phyloP scores from a whole-genome alignment of 140 eudicot genomes.

The Cichorium intybus region DNA sequence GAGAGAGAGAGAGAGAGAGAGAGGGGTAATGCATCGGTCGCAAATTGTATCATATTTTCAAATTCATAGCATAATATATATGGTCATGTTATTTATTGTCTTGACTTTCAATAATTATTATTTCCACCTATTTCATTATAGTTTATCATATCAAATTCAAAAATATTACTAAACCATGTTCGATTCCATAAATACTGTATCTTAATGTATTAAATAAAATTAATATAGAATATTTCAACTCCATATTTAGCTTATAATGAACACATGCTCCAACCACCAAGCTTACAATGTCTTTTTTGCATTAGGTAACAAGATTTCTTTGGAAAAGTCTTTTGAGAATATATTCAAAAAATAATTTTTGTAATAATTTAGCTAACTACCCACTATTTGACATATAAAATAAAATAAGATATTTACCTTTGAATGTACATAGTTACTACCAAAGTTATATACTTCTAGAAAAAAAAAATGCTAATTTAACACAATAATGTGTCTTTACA shows the following conservation, averaged over 20 bases:
- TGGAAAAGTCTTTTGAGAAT: not conserved
- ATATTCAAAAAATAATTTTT: no score
- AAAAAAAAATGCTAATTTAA: no score
- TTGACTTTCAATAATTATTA: conserved; percentile 10
- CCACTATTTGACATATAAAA: no score
- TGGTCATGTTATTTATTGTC: conserved; percentile 23
- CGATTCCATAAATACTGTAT: not conserved
- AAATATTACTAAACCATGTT: not conserved
- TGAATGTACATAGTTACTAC: no score
- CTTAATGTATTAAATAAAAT: not conserved
- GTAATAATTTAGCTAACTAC: not conserved
- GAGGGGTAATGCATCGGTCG: not conserved
- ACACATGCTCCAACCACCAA: not conserved
- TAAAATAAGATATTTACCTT: no score
- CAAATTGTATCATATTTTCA: conserved; percentile 7
- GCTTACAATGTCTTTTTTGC: not conserved
- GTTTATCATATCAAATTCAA: not conserved
- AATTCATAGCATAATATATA: not conserved
- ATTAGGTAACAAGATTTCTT: no score
- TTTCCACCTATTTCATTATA: not conserved
- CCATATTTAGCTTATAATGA: not conserved
- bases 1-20: not conserved
- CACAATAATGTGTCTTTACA: no score
- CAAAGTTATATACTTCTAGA: no score
- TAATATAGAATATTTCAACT: not conserved